phyloP scores from a whole-genome alignment of 495 filamentous ascomycete genomes.

The Penicillium coffeae region DNA sequence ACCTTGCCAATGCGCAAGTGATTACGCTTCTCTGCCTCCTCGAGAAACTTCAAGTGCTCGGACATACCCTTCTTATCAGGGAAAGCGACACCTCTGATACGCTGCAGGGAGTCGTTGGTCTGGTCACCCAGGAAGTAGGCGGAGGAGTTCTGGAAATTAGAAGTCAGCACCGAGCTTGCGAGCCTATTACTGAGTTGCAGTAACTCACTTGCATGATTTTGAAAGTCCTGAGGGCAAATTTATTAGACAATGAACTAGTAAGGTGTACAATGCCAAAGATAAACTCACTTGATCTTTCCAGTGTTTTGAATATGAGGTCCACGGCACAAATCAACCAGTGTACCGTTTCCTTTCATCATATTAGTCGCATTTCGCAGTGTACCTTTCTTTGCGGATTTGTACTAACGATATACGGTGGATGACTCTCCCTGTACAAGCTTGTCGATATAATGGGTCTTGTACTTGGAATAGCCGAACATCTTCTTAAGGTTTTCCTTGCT shows the following conservation, averaged over 20 bases:
- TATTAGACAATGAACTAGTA: background rate
- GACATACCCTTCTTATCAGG: conserved; percentile 92
- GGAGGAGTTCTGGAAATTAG: conserved; percentile 67
- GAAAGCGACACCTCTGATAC: conserved; percentile 94
- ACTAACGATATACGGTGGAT: conserved; percentile 92
- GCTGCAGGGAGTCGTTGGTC: conserved; percentile 87
- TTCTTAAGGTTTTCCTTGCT: conserved; percentile 86
- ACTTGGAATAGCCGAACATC: conserved; percentile 96
- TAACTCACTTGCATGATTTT: conserved; percentile 72
- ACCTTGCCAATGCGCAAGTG: conserved; percentile 78
- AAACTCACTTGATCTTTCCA: conserved; percentile 64
- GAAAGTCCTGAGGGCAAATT: conserved; percentile 53
- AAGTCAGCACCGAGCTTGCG: background rate
- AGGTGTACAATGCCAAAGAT: background rate
- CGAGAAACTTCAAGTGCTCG: conserved; percentile 86
- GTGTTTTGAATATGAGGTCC: conserved; percentile 90
- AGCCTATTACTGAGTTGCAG: background rate
- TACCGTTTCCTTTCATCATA: no score
- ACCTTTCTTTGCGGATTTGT: no score
- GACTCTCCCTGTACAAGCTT: conserved; percentile 87
- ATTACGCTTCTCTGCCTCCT: conserved; percentile 94
- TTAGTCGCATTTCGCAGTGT: no score
- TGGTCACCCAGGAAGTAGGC: conserved; percentile 96
- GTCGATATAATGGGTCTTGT: conserved; percentile 93
- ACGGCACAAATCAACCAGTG: conserved; percentile 74